Evolutionary conservation across 2,329 filamentous ascomycete genomes (phyloP).

Genomic region (Fusarium concolor): DNA sequence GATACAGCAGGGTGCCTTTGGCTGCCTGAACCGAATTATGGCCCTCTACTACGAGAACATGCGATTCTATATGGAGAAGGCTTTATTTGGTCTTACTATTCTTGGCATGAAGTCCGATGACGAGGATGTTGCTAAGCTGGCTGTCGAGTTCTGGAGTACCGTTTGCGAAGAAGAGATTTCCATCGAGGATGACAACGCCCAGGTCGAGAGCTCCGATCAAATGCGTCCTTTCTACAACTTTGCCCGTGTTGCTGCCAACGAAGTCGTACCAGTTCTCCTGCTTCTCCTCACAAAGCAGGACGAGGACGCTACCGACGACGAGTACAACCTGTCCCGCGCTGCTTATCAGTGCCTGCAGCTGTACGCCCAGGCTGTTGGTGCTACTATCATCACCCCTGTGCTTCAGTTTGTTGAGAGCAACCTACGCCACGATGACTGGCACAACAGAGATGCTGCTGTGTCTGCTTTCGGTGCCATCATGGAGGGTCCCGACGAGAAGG

Average conservation of each 20-base stretch:
- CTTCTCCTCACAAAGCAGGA: constrained; percentile 95
- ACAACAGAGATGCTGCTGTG: constrained; percentile 92
- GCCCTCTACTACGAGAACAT: constrained; percentile 99
- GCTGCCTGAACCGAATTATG: constrained; percentile 99
- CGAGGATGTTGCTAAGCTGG: constrained; percentile 97
- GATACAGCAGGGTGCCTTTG: constrained; percentile 96
- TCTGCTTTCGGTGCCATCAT: constrained; percentile 98
- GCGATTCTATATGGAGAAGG: constrained; percentile 99
- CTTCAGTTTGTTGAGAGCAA: constrained; percentile 92
- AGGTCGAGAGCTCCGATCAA: constrained; percentile 81
- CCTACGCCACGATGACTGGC: constrained; percentile 92
- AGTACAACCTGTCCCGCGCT: constrained; percentile 96
- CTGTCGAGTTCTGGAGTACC: constrained; percentile 99
- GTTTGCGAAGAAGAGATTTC: constrained; percentile 98
- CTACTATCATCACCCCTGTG: constrained; percentile 85
- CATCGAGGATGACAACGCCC: constrained; percentile 94
- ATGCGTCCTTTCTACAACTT: constrained; percentile 97
- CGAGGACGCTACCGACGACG: constrained; percentile 94
- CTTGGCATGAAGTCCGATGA: constrained; percentile 98
- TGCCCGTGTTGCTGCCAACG: constrained; percentile 88
- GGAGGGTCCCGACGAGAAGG: constrained; percentile 95
- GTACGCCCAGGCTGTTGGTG: constrained; percentile 91
- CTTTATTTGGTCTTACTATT: constrained; percentile 95
- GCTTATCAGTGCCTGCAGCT: constrained; percentile 97
- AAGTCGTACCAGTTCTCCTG: constrained; percentile 93